Evolutionary conservation across 108 stramenopile species (phyloP).

Genomic region (Epithemia pelagica): DNA sequence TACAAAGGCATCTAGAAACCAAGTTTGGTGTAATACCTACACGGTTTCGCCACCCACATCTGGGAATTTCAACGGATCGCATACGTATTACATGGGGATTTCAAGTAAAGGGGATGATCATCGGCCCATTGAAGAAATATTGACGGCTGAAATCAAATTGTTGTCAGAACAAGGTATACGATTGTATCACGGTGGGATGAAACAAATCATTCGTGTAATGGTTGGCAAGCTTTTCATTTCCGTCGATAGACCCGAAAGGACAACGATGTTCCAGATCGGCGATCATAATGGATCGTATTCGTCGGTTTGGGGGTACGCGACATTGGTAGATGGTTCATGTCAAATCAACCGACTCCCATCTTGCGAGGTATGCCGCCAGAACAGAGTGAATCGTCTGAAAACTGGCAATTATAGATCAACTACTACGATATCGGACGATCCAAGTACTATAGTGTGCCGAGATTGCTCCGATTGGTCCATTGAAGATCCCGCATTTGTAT

Average conservation of each 20-base stretch:
- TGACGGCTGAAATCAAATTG: background rate
- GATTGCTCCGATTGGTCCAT: background rate
- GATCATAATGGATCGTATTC: background rate
- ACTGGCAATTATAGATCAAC: no score
- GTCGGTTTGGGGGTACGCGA: background rate
- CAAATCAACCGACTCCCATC: background rate
- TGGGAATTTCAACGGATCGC: background rate
- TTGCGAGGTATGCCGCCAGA: background rate
- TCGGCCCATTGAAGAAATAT: background rate
- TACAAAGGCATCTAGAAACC: background rate
- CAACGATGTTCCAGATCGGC: background rate
- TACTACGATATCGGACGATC: background rate
- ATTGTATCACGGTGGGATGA: background rate
- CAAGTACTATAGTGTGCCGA: background rate
- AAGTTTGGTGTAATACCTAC: background rate
- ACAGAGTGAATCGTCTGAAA: background rate
- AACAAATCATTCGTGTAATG: background rate
- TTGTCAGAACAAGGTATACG: background rate
- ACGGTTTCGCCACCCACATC: background rate
- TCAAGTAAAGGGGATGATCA: background rate
- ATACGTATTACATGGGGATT: background rate
- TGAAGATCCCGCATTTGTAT: background rate
- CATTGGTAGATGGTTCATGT: background rate
- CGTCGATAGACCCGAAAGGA: background rate
- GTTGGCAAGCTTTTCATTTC: background rate